phyloP scores from a whole-genome alignment of 768 basidiomycete genomes.

The Tricholoma sp. region DNA sequence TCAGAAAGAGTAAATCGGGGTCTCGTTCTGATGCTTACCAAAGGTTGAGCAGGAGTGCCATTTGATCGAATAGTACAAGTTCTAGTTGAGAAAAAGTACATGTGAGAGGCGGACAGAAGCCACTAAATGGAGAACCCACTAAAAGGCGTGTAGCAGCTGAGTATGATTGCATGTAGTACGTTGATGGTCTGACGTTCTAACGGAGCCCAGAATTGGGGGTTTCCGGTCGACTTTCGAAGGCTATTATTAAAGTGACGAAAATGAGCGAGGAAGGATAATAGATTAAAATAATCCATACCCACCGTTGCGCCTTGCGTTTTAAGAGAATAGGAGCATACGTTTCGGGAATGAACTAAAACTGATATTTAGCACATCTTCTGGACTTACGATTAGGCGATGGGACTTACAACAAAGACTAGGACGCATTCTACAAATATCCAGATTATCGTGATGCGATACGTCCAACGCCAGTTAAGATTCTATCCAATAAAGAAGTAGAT shows the following conservation, averaged over 20 bases:
- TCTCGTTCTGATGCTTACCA: slow-evolving; percentile 44
- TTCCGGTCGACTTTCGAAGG: slow-evolving; percentile 50
- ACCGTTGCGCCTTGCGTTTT: slow-evolving; percentile 55
- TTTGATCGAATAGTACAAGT: slow-evolving; percentile 58
- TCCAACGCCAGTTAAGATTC: slow-evolving; percentile 70
- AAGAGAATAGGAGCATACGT: slow-evolving; percentile 61
- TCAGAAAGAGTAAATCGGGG: slow-evolving; percentile 8
- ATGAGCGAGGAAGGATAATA: slow-evolving; percentile 4
- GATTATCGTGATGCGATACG: slow-evolving; percentile 62
- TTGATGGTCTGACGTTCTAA: slow-evolving; percentile 45
- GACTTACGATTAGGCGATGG: background rate
- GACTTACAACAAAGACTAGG: slow-evolving; percentile 46
- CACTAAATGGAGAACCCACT: slow-evolving; percentile 36
- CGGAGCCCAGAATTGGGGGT: slow-evolving; percentile 51
- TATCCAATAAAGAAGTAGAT: slow-evolving; percentile 18
- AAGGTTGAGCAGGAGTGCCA: slow-evolving; percentile 66
- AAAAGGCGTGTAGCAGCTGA: slow-evolving; percentile 70
- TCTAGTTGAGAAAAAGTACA: slow-evolving; percentile 33
- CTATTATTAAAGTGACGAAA: slow-evolving; percentile 22
- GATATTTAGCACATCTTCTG: background rate
- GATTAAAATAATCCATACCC: background rate
- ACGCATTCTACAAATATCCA: slow-evolving; percentile 58
- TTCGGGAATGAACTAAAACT: slow-evolving; percentile 60
- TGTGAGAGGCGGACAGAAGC: background rate
- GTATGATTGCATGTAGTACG: slow-evolving; percentile 40